Base-by-base conservation (phyloP, 179 eudicot genomes). In the Heliamphora pulchella region DNA sequence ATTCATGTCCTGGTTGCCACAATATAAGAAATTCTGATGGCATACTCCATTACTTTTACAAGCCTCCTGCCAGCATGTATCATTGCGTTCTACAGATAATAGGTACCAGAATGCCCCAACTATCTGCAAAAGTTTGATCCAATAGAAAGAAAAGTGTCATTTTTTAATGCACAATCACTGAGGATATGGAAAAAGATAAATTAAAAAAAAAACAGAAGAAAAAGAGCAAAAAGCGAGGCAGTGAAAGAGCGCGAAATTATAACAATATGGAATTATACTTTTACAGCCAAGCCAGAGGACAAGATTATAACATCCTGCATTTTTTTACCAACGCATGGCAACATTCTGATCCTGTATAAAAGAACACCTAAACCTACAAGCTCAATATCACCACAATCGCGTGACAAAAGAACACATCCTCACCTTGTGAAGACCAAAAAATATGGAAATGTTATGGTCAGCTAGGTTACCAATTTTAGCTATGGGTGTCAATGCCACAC, bases 71-170 rank as follows among this genome's bases (percentile, higher is more conserved):
- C 96, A 94, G 85, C 97, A 94, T 66, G 95, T 81, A 74, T 90
- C 93, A 78, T 87, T 84, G 55, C 98, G 91, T 81, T 94, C 97
- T 81, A 92, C 87, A 55, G 97, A 91, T 55, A 88, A 82, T 79
- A 92, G 82, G 82, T 94, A 94, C 98, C 98, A 94, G 78, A 94
- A 87, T 39, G 98, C 94, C 76, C 98, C 98, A 69, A 94, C 97
- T 54, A 92, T 87, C 98, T 94, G 98, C 81, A 82, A 77, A 79
- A 78, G 72, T 73, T 7, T 20, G 68, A 59, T 55, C 11, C 75
- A 68, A 44, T 17, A 18, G 44, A 44, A 78, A 51, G 22, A 78
- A 51, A 78, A 51, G 4, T 77, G 22, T 63, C 47, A 48, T 20
- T 15, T 72, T 44, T 15, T 18, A 57, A 22, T 41, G 50, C 15